Evolutionary conservation across 768 basidiomycete species (phyloP), one percentile per base, ranked within the genome.

Genomic region (Rhodotorula diobovata): DNA sequence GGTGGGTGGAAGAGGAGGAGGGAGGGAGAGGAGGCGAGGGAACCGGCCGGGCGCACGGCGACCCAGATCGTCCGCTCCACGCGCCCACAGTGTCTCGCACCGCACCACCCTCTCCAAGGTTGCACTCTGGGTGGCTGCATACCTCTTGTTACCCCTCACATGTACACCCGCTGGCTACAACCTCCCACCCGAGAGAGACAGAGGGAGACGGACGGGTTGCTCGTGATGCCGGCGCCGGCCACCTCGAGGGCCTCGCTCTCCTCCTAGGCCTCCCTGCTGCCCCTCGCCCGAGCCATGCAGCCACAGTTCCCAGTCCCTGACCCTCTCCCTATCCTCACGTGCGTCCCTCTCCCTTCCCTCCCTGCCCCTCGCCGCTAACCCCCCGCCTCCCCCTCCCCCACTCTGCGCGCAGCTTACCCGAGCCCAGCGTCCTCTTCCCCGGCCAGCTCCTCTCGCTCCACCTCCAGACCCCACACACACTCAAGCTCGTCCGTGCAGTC

Each of bases 401-500:
- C 48, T 28, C n/a, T n/a, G n/a, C n/a, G n/a, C n/a, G 48, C 51
- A 53, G 51, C 15, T 63, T 74, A 8, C 69, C 73, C 0, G 43
- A 12, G 2, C 56, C 58, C 16, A 30, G 11, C 18, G 43, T 71
- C 63, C 66, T 74, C 45, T 68, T 39, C 55, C 73, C 73, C 9
- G 43, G 50, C n/a, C 66, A 56, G 8, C 30, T 67, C 63, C 37
- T 71, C 59, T 71, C 73, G 41, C 25, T 74, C 23, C 67, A 65
- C 7, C 66, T 74, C 28, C 35, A 62, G 30, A 37, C 46, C 2
- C 14, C 28, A 11, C 41, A 64, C 32, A 41, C 57, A 10, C 45
- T 66, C 50, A 35, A 53, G 28, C 70, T 74, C 54, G 63, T 74
- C 28, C 37, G 63, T 21, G 51, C 55, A 0, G 53, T 70, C 35